Evolutionary conservation across 2,329 filamentous ascomycete genomes (phyloP), one percentile per base, ranked within the genome.

Genomic region (Aspergillus sp.): DNA sequence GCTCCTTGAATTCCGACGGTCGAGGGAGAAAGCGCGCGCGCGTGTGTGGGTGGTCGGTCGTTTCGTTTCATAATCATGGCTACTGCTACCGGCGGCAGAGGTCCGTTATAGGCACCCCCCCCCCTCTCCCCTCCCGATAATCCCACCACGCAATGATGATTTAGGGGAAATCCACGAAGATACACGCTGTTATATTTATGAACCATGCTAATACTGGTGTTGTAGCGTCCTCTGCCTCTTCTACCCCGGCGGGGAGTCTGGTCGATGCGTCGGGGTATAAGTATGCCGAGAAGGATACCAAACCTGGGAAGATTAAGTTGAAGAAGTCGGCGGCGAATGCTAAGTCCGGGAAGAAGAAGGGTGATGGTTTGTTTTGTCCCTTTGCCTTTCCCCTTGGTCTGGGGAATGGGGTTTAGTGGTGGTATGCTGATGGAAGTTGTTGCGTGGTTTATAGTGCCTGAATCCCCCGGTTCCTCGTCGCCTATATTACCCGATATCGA

Each of bases 401-500:
- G 23, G 8, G 17, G 10, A 36, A 36, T 13, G 10, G 30, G 32
- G 32, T 36, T 36, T 36, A 4, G 32, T 36, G 10, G 12, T 36
- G 32, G 12, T 12, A 36, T 36, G 32, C 32, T 36, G 32, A 36
- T 36, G 32, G 32, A 13, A 36, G 32, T 36, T 5, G 32, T 36
- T 36, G 32, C 12, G 32, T 2, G 12, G 12, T 15, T 36, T 13
- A 36, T 13, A 36, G 32, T 36, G 32, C 32, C 32, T 5, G 32
- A 36, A 19, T 75, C 77, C 5, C 70, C 72, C 21, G 70, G 70
- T 47, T 73, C 32, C 32, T 36, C 74, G 13, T 80, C 79, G 0
- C 79, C 79, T 3, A 76, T 78, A 21, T 71, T 80, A n/a, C 79
- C 79, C 5, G 74, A 87, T 56, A 84, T 97, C 55, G 91, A 96